These are phyloP conservation scores for Cutaneotrichosporon sp. DNA, from an alignment of 1,284 basidiomycete species.

Conservation along the genomic window DNA sequence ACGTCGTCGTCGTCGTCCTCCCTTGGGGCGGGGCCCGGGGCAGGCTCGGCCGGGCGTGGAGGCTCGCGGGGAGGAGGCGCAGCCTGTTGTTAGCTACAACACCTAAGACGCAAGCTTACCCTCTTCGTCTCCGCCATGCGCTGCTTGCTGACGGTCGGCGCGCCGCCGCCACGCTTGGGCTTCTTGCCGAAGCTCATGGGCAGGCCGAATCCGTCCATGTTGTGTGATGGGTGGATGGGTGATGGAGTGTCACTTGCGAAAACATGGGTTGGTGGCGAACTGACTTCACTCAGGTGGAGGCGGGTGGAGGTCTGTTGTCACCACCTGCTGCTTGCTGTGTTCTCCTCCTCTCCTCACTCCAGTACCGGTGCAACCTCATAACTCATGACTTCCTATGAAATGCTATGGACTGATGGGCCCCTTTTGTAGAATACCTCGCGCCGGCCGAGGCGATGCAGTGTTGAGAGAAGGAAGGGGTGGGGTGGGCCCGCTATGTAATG, in stretches of 20 bases:
- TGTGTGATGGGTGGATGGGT: slow-evolving; percentile 8
- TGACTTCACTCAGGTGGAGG: slow-evolving; percentile 3
- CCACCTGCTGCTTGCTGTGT: background rate
- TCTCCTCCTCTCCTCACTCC: background rate
- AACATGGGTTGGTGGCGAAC: background rate
- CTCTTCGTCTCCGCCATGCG: slow-evolving; percentile 51
- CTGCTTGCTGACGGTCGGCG: slow-evolving; percentile 32
- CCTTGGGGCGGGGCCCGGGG: background rate
- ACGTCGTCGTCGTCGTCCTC: slow-evolving; percentile 36
- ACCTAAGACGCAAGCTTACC: background rate
- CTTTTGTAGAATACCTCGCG: slow-evolving; percentile 21
- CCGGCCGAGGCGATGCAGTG: slow-evolving; percentile 24
- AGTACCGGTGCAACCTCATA: slow-evolving; percentile 7
- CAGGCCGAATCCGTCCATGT: slow-evolving; percentile 51
- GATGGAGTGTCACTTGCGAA: background rate
- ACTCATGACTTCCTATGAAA: slow-evolving; percentile 20
- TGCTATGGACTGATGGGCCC: slow-evolving; percentile 26
- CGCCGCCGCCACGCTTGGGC: slow-evolving; percentile 31
- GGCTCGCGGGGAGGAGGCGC: slow-evolving; percentile 2
- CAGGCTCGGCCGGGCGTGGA: background rate
- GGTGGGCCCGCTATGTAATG: slow-evolving; percentile 8
- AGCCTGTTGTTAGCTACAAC: background rate
- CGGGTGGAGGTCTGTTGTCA: slow-evolving; percentile 2
- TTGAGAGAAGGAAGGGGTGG: slow-evolving; percentile 5
- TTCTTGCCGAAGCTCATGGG: slow-evolving; percentile 56